Evolutionary conservation across 2,329 filamentous ascomycete species (phyloP).

Genomic region (Amesomyces nigricolor): DNA sequence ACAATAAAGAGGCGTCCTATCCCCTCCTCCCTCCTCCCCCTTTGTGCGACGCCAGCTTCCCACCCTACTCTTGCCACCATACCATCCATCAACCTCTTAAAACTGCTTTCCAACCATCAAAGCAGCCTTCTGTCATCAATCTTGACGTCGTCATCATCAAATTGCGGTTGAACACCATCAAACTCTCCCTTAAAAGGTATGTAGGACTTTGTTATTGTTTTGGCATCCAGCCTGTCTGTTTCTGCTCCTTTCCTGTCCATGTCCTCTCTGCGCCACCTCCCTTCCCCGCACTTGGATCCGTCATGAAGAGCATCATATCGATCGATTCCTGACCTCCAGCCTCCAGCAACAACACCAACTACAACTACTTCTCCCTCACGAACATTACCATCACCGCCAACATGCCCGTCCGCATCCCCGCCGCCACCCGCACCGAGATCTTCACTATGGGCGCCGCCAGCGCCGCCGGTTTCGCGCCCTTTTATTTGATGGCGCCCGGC

Average conservation of each 20-base stretch:
- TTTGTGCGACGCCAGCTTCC: constrained; percentile 16
- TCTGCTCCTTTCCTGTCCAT: not conserved
- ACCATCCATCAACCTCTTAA: not conserved
- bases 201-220: constrained; percentile 1
- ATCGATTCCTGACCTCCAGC: not conserved
- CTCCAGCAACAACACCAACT: constrained; percentile 1
- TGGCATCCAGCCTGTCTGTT: not conserved
- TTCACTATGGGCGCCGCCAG: constrained; percentile 50
- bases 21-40: constrained; percentile 15
- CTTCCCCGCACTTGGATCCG: not conserved
- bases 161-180: not conserved
- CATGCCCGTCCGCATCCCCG: constrained; percentile 50
- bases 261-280: not conserved
- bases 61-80: not conserved
- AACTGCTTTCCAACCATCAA: not conserved
- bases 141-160: not conserved
- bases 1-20: constrained; percentile 21
- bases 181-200: not conserved
- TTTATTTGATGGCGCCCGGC: constrained; percentile 53
- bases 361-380: not conserved
- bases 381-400: constrained; percentile 24
- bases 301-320: not conserved
- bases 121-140: not conserved
- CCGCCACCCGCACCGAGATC: constrained; percentile 44
- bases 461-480: constrained; percentile 48